Conservation (phyloP, 1,284 basidiomycete species). For the Ustilago lituana region DNA sequence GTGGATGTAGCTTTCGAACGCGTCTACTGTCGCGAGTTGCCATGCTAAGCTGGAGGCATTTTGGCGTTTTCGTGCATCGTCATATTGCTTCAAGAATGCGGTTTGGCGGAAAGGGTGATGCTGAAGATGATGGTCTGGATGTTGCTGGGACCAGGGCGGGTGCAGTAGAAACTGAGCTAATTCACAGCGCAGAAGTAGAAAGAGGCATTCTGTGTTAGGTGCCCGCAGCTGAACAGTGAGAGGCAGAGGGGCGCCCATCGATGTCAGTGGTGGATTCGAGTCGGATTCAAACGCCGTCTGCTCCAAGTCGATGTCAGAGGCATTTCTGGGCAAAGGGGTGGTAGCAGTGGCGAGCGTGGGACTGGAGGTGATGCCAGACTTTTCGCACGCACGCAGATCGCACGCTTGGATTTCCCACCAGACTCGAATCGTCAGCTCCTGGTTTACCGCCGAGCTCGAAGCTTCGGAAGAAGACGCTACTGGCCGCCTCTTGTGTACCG, state of each 20-base stretch:
- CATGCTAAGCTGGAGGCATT: background rate
- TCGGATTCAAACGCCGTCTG: background rate
- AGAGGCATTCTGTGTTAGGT: constrained; percentile 11
- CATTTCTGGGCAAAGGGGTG: constrained; percentile 4
- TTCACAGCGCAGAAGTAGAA: constrained; percentile 13
- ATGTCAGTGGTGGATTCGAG: no score
- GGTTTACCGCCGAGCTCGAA: background rate
- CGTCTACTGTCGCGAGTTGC: constrained; percentile 5
- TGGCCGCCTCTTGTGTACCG: background rate
- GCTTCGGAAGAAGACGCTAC: background rate
- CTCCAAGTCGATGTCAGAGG: constrained; percentile 10
- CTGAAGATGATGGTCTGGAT: constrained; percentile 1
- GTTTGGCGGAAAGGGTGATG: constrained; percentile 7
- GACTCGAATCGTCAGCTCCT: constrained; percentile 11
- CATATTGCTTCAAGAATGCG: background rate
- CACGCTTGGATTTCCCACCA: constrained; percentile 19
- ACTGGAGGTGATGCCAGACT: constrained; percentile 12
- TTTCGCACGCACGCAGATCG: constrained; percentile 22
- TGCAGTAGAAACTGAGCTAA: constrained; percentile 14
- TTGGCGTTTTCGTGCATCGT: background rate
- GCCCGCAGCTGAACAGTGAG: no score
- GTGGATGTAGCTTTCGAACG: constrained; percentile 8
- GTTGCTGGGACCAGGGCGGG: constrained; percentile 16
- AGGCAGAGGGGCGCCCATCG: no score
- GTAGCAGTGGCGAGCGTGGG: constrained; percentile 8